Base-by-base conservation (phyloP, 2,329 filamentous ascomycete genomes). In the Colletotrichum sansevieriae region DNA sequence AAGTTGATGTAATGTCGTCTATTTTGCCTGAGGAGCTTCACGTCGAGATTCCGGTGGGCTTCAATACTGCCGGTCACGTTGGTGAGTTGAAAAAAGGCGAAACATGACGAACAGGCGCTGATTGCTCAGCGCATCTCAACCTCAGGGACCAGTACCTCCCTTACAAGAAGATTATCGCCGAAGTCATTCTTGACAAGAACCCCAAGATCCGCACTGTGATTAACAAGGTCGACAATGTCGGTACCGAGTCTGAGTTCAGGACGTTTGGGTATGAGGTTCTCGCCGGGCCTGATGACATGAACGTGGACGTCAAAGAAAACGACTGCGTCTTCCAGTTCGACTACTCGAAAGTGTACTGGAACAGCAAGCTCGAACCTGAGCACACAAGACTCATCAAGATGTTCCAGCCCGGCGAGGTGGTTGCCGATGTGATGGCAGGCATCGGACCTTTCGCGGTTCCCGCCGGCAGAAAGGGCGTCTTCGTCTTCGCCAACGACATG, bases 281-380 rank as follows among this genome's bases (percentile, higher is more conserved):
- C 0, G 90, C 90, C 2, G 96, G 96, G 0, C 87, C 89, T 0
- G 89, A 94, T 74, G 91, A 98, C 75, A 83, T 98, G 79, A 90
- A 95, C 61, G 96, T 99, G 63, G 88, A 92, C 71, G 87, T 96
- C 60, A 89, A 88, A 72, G 94, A 98, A 81, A 91, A 92, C 74
- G 88, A 90, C 70, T 98, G 96, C 82, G 83, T 86, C n/a, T 99
- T 97, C 82, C 85, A 86, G 64, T 98, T 99, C 79, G 93, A 99
- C 83, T 99, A 97, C 79, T 89, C 92, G 71, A 97, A 97, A 74
- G 96, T 99, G 4, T 99, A 99, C 84, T 99, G 95, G 95, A 99
- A 99, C 81, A 94, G 90, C 75, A 90, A 95, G 73, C 88, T 99
- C 13, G 91, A 97, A 75, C 92, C 90, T 0, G 96, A 99, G 80